phyloP scores from a whole-genome alignment of 1,284 basidiomycete genomes.

The Fomitopsis palustris region DNA sequence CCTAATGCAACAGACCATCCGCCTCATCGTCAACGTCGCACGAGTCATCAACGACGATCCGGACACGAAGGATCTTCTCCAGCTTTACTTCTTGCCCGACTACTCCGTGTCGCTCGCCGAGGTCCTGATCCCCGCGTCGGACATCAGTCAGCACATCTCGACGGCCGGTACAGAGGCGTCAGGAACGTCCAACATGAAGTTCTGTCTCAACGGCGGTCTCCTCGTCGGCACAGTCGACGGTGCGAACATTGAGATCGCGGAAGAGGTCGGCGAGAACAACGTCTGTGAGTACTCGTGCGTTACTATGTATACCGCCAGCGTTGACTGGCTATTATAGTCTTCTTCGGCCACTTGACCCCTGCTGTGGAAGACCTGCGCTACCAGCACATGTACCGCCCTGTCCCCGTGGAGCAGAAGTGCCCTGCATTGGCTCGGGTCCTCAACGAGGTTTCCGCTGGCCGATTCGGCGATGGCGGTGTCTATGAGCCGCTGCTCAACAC shows the following conservation, averaged over 20 bases:
- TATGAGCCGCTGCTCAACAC: slow-evolving; percentile 83
- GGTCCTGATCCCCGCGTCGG: slow-evolving; percentile 86
- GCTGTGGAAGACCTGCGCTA: slow-evolving; percentile 81
- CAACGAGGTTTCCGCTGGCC: slow-evolving; percentile 65
- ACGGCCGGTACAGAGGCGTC: slow-evolving; percentile 93
- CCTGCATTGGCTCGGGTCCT: slow-evolving; percentile 75
- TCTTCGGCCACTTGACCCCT: slow-evolving; percentile 80
- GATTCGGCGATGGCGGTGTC: slow-evolving; percentile 72
- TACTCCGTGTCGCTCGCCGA: slow-evolving; percentile 90
- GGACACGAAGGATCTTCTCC: slow-evolving; percentile 81
- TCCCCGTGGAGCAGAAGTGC: slow-evolving; percentile 78
- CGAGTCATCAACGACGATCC: slow-evolving; percentile 83
- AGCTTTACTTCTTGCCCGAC: slow-evolving; percentile 84
- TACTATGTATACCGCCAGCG: no score
- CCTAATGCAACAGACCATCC: slow-evolving; percentile 61
- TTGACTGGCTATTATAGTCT: slow-evolving; percentile 44
- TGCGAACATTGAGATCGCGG: slow-evolving; percentile 93
- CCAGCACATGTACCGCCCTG: slow-evolving; percentile 78
- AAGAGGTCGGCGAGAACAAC: slow-evolving; percentile 77
- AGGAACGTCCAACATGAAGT: slow-evolving; percentile 93
- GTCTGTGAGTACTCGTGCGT: slow-evolving; percentile 48
- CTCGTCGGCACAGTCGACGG: slow-evolving; percentile 83
- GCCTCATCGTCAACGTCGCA: slow-evolving; percentile 86
- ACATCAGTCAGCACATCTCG: slow-evolving; percentile 91
- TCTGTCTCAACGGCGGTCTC: slow-evolving; percentile 85